Evolutionary conservation across 345 rosid species (phyloP).

Genomic region (Gossypium longicalyx): DNA sequence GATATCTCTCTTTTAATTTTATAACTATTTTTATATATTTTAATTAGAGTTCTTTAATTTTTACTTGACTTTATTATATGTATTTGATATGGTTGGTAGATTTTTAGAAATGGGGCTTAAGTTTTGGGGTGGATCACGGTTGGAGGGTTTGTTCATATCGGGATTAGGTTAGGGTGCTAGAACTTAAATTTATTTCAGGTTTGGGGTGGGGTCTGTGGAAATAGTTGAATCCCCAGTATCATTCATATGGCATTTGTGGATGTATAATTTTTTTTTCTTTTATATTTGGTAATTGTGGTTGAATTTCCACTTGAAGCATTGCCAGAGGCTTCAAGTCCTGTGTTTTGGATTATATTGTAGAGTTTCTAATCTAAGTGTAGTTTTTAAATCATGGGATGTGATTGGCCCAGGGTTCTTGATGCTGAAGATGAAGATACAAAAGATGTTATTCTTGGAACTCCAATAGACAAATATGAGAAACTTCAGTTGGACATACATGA

Average conservation of each 20-base stretch:
- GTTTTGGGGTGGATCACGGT: neutral
- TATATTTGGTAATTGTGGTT: neutral
- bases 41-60: neutral
- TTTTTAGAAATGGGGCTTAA: neutral
- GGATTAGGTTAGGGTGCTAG: neutral
- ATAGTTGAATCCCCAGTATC: neutral
- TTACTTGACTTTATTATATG: neutral
- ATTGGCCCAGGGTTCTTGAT: constrained; percentile 53
- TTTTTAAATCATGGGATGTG: neutral
- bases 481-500: constrained; percentile 42
- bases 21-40: neutral
- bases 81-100: neutral
- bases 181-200: neutral
- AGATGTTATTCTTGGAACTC: constrained; percentile 54
- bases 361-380: neutral
- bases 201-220: neutral
- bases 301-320: neutral
- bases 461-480: constrained; percentile 43
- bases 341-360: neutral
- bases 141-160: neutral
- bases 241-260: neutral
- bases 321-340: neutral
- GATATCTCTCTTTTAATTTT: neutral
- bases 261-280: neutral
- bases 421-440: constrained; percentile 47